phyloP scores from a whole-genome alignment of 768 basidiomycete species.

The Clitopilus hobsonii region DNA sequence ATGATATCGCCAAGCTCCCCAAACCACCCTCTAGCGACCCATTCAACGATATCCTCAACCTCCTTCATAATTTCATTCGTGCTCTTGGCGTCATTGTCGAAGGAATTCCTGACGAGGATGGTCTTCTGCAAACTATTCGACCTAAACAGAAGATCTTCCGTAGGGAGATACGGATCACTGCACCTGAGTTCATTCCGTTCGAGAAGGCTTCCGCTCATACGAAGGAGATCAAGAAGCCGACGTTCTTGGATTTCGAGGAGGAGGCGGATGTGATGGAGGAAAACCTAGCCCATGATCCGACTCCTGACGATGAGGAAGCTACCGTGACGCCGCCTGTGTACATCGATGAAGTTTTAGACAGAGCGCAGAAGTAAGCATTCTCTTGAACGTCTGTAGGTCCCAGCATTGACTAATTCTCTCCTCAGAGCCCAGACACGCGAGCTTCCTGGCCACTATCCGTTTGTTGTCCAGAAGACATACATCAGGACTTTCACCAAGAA shows the following conservation, averaged over 20 bases:
- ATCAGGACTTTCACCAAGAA: slow-evolving; percentile 38
- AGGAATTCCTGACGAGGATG: slow-evolving; percentile 47
- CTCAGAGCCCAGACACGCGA: slow-evolving; percentile 66
- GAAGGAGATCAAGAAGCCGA: slow-evolving; percentile 12
- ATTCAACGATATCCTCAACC: slow-evolving; percentile 46
- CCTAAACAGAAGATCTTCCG: slow-evolving; percentile 45
- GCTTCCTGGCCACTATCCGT: slow-evolving; percentile 64
- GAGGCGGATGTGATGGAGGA: slow-evolving; percentile 8
- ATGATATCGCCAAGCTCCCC: slow-evolving; percentile 30
- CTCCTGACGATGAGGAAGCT: not conserved
- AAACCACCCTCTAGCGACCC: slow-evolving; percentile 52
- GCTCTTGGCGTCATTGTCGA: slow-evolving; percentile 42
- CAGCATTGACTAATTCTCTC: not conserved
- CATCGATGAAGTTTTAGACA: slow-evolving; percentile 47
- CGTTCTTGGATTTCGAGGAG: slow-evolving; percentile 42
- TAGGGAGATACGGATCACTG: slow-evolving; percentile 41
- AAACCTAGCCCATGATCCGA: slow-evolving; percentile 3
- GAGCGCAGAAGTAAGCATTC: slow-evolving; percentile 41
- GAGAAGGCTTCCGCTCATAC: slow-evolving; percentile 11
- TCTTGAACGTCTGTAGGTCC: not conserved
- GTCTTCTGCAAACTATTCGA: slow-evolving; percentile 53
- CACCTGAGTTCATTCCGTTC: slow-evolving; percentile 57
- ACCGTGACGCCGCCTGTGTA: slow-evolving; percentile 27
- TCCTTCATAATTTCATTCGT: slow-evolving; percentile 41
- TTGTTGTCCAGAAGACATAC: slow-evolving; percentile 48